Evolutionary conservation across 305 asterid species (phyloP), one percentile per base, ranked within the genome.

Genomic region (Solanum hybrid): DNA sequence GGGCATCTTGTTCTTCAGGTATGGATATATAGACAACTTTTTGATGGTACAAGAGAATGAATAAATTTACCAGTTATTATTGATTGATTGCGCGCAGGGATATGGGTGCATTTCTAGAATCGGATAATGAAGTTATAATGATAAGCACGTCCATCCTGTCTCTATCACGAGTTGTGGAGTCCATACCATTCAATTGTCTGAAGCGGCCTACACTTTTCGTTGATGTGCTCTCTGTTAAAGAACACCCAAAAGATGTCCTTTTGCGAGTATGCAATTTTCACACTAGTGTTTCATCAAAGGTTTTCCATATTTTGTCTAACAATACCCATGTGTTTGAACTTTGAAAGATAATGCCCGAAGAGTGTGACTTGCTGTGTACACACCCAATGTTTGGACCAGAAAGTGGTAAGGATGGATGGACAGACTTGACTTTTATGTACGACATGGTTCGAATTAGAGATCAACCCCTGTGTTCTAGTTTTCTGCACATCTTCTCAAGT

Each of bases 381-480:
- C 99, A 97, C 88, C 99, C 99, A 2, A 96, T 97, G 99, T 97
- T 97, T 69, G 99, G 99, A 85, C 99, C 99, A 2, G 95, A 95
- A 72, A 97, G 99, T 40, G 99, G 99, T 42, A 93, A 91, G 79
- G 88, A 95, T 92, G 97, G 99, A 40, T 97, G 99, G 99, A 89
- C 81, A 17, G 95, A 89, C 76, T 95, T 97, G 77, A 77, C 90
- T 80, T 95, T 97, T 90, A 93, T 96, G 97, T 95, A 89, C 51
- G 98, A 97, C 27, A 96, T 90, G 90, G 94, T 95, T 51, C 94
- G 97, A 73, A 93, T 96, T 36, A 93, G 89, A 90, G 91, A 96
- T 77, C 96, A 96, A 91, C 92, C 87, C 51, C 86, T 84, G 6
- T 94, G 97, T 93, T 95, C 96, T 29, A 87, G 91, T 64, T 94